Evolutionary conservation across 1,139 yeast genomes (phyloP).

Genomic region (Saccharomyces hybrid): DNA sequence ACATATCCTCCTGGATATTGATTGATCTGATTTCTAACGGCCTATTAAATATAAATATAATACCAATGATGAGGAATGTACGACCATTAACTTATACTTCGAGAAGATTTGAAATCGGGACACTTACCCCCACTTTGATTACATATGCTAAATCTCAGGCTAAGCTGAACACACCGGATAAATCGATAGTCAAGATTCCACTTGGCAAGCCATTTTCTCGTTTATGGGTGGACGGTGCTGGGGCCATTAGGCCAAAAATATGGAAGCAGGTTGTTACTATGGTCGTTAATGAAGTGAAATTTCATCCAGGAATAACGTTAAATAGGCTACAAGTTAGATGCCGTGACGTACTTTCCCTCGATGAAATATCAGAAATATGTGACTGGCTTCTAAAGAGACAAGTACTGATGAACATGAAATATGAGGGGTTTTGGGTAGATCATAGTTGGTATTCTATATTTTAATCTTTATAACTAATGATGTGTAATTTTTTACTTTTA

Average conservation of each 20-base stretch:
- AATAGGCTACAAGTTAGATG: constrained; percentile 35
- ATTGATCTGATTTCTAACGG: constrained; percentile 21
- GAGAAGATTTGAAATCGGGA: constrained; percentile 26
- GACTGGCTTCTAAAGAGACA: constrained; percentile 50
- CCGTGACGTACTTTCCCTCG: constrained; percentile 38
- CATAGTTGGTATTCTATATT: constrained; percentile 45
- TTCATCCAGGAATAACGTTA: constrained; percentile 58
- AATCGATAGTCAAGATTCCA: constrained; percentile 36
- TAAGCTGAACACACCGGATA: background rate
- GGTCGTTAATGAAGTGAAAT: constrained; percentile 45
- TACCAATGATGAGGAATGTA: constrained; percentile 20
- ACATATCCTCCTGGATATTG: constrained; percentile 21
- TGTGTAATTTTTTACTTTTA: background rate
- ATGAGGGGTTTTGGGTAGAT: constrained; percentile 44
- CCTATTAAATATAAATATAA: constrained; percentile 13
- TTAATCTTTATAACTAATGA: constrained; percentile 1
- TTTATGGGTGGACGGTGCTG: constrained; percentile 65
- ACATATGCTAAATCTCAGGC: constrained; percentile 1
- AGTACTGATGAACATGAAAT: constrained; percentile 36
- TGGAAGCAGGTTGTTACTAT: constrained; percentile 53
- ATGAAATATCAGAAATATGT: constrained; percentile 46
- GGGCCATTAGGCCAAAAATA: constrained; percentile 48
- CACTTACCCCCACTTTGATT: constrained; percentile 29
- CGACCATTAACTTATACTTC: constrained; percentile 27
- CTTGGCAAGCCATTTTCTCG: constrained; percentile 55